A percentile compares a stretch with the other conserved stretches of the same genome.
phyloP scores from a whole-genome alignment of 139 green algal species.

The Pleodorina starrii region DNA sequence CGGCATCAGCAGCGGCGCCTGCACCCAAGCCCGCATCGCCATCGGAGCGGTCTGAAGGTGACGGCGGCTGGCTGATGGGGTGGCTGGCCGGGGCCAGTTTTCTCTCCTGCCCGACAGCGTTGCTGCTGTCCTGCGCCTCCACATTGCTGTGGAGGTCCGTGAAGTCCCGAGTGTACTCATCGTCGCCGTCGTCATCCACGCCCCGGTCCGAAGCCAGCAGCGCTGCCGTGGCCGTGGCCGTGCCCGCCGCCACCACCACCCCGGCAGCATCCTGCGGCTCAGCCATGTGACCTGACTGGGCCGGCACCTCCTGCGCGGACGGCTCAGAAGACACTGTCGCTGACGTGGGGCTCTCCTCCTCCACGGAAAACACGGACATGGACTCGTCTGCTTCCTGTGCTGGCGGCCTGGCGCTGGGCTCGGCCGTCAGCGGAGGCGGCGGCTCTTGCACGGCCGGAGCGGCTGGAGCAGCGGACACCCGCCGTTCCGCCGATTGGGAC shows the following conservation, averaged over 20 bases:
- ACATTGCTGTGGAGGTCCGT: background rate
- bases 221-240: background rate
- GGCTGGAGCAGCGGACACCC: too few species aligned
- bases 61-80: conserved; percentile 38
- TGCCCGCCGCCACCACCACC: too few species aligned
- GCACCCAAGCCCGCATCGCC: background rate
- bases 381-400: conserved; percentile 1
- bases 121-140: background rate
- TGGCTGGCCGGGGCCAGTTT: background rate
- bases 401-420: background rate
- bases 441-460: too few species aligned
- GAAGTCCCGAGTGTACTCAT: conserved; percentile 30
- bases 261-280: background rate
- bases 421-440: background rate
- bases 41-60: background rate
- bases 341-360: background rate
- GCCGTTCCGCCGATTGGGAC: background rate
- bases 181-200: background rate
- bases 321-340: conserved; percentile 7
- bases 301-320: background rate
- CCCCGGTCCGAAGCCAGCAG: background rate
- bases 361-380: conserved; percentile 17
- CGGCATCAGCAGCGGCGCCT: background rate
- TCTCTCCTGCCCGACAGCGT: background rate
- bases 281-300: too few species aligned